These are phyloP conservation scores for Aspergillus texensis DNA, from an alignment of 2,329 filamentous ascomycete species.

Conservation along the genomic window DNA sequence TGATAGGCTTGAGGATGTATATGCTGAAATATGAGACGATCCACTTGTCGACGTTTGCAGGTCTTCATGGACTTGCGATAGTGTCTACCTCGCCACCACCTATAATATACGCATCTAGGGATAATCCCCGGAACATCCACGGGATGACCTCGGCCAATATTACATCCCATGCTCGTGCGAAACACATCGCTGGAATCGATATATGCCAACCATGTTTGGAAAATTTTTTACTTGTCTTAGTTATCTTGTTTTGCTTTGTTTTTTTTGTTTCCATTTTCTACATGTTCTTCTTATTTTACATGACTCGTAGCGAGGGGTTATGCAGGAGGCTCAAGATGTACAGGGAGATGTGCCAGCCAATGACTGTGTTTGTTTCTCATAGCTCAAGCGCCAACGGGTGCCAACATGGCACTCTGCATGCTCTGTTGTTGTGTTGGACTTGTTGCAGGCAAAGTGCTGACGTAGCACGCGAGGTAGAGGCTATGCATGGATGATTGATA, in stretches of 20 bases:
- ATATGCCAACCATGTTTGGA: conserved; percentile 10
- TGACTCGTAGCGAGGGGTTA: not conserved
- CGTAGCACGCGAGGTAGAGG: not conserved
- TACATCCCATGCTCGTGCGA: conserved; percentile 1
- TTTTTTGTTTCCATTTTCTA: not conserved
- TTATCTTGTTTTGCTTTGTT: not conserved
- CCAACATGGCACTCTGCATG: not conserved
- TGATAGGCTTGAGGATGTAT: conserved; percentile 4
- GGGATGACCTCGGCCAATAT: not conserved
- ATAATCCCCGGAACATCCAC: not conserved
- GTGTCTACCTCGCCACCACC: not conserved
- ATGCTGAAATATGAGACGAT: conserved; percentile 1
- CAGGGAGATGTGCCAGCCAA: not conserved
- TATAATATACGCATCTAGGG: conserved; percentile 5
- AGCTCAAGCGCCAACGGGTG: not conserved
- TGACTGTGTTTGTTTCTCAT: not conserved
- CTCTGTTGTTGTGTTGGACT: not conserved
- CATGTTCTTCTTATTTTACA: not conserved
- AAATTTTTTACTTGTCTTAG: conserved; percentile 8
- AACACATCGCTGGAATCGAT: conserved; percentile 1
- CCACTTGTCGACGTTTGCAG: not conserved
- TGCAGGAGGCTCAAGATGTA: not conserved
- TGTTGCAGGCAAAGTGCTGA: not conserved
- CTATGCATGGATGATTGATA: not conserved
- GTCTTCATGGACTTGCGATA: not conserved